A percentile compares a stretch with the other conserved stretches of the same genome.
These are phyloP conservation scores for Takakia lepidozioides DNA, from an alignment of 225 moss, liverwort and hornwort species.

Conservation along the genomic window DNA sequence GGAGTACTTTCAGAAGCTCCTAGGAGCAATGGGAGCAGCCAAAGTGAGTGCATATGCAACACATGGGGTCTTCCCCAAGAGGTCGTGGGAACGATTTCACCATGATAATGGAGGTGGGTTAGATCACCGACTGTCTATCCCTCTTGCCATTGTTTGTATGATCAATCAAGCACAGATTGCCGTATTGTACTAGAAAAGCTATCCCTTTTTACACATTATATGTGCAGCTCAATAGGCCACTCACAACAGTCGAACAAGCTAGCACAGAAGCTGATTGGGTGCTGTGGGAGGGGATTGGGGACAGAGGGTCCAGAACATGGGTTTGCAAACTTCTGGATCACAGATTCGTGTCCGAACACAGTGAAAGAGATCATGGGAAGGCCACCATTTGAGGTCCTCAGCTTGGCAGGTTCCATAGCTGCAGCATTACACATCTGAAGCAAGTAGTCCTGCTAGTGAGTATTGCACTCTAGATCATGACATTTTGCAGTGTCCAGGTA, in stretches of 20 bases:
- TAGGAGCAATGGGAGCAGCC: slow-evolving; percentile 65
- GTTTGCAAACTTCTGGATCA: slow-evolving; percentile 53
- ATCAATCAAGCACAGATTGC: no score
- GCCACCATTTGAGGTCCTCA: slow-evolving; percentile 48
- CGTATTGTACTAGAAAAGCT: no score
- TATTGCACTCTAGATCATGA: no score
- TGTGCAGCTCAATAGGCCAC: no score
- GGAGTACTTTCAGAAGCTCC: slow-evolving; percentile 62
- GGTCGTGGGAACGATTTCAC: slow-evolving; percentile 80
- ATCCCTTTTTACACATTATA: no score
- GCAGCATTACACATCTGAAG: slow-evolving; percentile 33
- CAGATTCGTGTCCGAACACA: slow-evolving; percentile 42
- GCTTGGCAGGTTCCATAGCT: slow-evolving; percentile 43
- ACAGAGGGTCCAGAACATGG: slow-evolving; percentile 9
- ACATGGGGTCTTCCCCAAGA: slow-evolving; percentile 91
- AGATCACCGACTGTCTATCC: neutral
- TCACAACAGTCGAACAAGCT: no score
- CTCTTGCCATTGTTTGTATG: neutral
- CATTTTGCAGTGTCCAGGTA: no score
- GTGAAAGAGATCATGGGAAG: slow-evolving; percentile 43
- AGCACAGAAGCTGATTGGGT: no score
- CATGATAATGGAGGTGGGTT: slow-evolving; percentile 49
- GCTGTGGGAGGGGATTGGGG: no score
- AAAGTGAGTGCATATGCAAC: slow-evolving; percentile 99
- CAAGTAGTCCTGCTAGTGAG: no score